A percentile compares a stretch with the other conserved stretches of the same genome.
phyloP scores from a whole-genome alignment of 2,329 filamentous ascomycete species.

The Lojkania enalia region DNA sequence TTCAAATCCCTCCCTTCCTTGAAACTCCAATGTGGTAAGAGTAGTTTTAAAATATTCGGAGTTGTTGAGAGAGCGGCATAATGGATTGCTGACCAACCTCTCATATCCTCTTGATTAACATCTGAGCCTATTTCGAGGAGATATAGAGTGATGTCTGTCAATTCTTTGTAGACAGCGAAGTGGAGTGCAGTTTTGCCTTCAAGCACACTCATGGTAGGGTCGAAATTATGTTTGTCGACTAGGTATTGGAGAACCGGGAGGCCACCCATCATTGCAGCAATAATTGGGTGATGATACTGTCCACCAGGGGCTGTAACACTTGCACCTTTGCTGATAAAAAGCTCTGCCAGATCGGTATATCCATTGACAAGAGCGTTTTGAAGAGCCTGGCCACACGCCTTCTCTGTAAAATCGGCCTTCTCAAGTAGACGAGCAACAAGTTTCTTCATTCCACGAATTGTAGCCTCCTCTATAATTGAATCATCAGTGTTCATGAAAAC shows the following conservation, averaged over 20 bases:
- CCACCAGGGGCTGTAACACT: neutral
- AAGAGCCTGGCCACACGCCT: neutral
- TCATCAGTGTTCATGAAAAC: neutral
- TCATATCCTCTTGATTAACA: conserved; percentile 4
- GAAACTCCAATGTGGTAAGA: conserved; percentile 1
- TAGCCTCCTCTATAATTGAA: neutral
- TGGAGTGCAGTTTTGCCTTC: conserved; percentile 12
- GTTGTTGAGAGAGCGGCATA: conserved; percentile 2
- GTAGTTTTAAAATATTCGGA: conserved; percentile 1
- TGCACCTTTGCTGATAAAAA: neutral
- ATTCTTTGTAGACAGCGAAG: neutral
- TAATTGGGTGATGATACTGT: neutral
- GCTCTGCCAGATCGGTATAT: neutral
- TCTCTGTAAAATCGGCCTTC: too few species aligned
- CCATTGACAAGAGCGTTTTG: neutral
- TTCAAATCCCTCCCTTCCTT: neutral
- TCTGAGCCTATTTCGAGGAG: conserved; percentile 7
- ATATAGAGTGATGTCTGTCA: conserved; percentile 4
- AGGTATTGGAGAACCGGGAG: neutral
- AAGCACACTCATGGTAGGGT: neutral
- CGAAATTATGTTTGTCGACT: conserved; percentile 1
- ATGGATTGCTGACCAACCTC: conserved; percentile 13
- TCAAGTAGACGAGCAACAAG: neutral
- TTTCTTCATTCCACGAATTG: neutral
- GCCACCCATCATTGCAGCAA: neutral